Conservation (phyloP, 345 rosid species). For the Streptanthus diversifolius region DNA sequence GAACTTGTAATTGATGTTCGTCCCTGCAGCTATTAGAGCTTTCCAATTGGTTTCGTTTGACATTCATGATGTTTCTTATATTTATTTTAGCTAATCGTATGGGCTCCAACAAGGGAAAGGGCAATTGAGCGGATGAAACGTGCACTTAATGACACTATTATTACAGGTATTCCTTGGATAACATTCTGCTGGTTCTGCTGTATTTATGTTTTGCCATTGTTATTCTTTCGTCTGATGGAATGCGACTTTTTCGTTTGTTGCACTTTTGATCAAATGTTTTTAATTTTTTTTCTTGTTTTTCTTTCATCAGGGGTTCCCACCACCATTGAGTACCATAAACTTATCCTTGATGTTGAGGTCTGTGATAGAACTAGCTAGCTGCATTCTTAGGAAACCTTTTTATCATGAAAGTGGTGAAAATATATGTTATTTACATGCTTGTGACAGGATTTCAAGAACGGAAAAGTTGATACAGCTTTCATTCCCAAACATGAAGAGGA, state of each 20-base stretch:
- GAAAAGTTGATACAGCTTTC: constrained; percentile 98
- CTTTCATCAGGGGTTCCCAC: constrained; percentile 81
- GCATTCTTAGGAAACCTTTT: background rate
- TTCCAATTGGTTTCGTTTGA: background rate
- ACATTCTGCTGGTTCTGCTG: background rate
- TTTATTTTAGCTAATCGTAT: constrained; percentile 75
- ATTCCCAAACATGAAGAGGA: constrained; percentile 93
- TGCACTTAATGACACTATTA: constrained; percentile 90
- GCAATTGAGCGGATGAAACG: constrained; percentile 98
- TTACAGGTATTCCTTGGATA: constrained; percentile 50
- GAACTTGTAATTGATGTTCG: constrained; percentile 1
- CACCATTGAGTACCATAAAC: constrained; percentile 91
- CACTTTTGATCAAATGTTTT: background rate
- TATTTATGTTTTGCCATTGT: background rate
- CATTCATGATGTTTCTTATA: background rate
- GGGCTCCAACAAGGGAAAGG: constrained; percentile 98
- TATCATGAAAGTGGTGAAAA: background rate
- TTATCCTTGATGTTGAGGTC: constrained; percentile 94
- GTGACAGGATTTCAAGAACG: constrained; percentile 85
- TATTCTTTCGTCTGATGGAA: background rate
- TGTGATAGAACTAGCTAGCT: constrained; percentile 20
- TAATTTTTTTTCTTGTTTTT: background rate
- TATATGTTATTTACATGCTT: background rate
- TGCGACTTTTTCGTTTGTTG: background rate
- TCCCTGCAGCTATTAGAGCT: background rate